Conservation (phyloP, 768 basidiomycete genomes). For the Trametes cingulata region DNA sequence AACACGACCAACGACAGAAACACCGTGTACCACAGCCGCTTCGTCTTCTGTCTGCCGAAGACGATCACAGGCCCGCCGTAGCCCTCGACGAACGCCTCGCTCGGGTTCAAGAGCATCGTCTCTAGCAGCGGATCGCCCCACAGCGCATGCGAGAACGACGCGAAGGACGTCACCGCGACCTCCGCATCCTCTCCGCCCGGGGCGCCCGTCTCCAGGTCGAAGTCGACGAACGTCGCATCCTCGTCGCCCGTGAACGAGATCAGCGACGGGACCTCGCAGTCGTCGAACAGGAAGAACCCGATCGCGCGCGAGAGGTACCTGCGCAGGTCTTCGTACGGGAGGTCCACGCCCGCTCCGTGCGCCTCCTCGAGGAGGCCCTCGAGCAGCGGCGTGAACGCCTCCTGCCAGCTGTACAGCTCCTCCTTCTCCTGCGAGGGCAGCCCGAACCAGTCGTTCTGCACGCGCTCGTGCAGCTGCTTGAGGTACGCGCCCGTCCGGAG, state of each 20-base stretch:
- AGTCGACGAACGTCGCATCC: slow-evolving; percentile 56
- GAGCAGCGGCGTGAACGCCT: slow-evolving; percentile 61
- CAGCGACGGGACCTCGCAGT: slow-evolving; percentile 69
- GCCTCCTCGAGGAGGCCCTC: slow-evolving; percentile 56
- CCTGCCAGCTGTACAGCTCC: slow-evolving; percentile 69
- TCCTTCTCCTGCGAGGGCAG: slow-evolving; percentile 39
- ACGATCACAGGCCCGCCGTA: slow-evolving; percentile 57
- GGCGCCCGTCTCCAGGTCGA: slow-evolving; percentile 25
- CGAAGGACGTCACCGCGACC: slow-evolving; percentile 44
- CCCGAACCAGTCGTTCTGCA: slow-evolving; percentile 82
- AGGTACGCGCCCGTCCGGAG: slow-evolving; percentile 62
- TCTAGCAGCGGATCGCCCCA: slow-evolving; percentile 82
- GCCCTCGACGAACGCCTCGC: slow-evolving; percentile 56
- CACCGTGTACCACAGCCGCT: slow-evolving; percentile 74
- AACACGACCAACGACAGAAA: slow-evolving; percentile 59
- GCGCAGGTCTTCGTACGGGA: slow-evolving; percentile 35
- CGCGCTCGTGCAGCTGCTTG: slow-evolving; percentile 57
- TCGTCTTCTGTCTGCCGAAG: slow-evolving; percentile 71
- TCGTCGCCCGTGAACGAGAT: slow-evolving; percentile 63
- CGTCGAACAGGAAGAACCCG: slow-evolving; percentile 73
- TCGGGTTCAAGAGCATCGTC: slow-evolving; percentile 57
- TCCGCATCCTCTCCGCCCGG: slow-evolving; percentile 26
- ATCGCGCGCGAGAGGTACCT: slow-evolving; percentile 65
- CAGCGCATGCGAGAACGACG: slow-evolving; percentile 49
- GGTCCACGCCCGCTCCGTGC: slow-evolving; percentile 29